Evolutionary conservation across 2,329 filamentous ascomycete genomes (phyloP), one percentile per base, ranked within the genome.

Genomic region (Tolypocladium pustulatum): DNA sequence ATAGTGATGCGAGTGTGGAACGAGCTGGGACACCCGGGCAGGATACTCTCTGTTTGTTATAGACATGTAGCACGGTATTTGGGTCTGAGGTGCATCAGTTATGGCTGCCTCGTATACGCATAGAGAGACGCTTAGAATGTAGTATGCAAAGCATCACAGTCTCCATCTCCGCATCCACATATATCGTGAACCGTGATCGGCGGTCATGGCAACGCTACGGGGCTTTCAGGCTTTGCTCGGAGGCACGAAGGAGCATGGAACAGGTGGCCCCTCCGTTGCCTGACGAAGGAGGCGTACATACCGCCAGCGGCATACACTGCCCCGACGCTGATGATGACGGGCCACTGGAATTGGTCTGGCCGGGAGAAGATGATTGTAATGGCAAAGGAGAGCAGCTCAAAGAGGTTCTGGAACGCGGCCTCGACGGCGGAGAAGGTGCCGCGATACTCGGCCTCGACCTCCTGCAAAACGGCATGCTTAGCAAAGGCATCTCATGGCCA

Each of bases 361-460:
- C 74, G 72, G 1, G 81, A 76, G 61, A 86, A 90, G 4, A 86
- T 67, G 60, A 90, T 84, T 0, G 88, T 91, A 0, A 80, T 78
- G 0, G 77, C 77, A 66, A 84, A 91, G 0, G 87, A 85, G 1
- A 85, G 69, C 54, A 91, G 76, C 69, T 91, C 88, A 61, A 90
- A 90, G 0, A 81, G 63, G 61, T 85, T 91, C 67, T 91, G 88
- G 43, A 85, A 77, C 0, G 84, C 79, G 10, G 84, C 80, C 68
- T 92, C 89, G 9, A 84, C 79, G 0, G 86, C 76, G 0, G 87
- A 90, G 64, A 92, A 91, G 0, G 78, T 73, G 1, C 86, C 88
- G n/a, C 89, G 81, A 43, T 76, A 68, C n/a, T 76, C 71, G 20
- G 75, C 72, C 46, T 81, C 75, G 25, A 86, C 78, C 57, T 81